phyloP scores from a whole-genome alignment of 2,329 filamentous ascomycete genomes.

The Penicillium sp. region DNA sequence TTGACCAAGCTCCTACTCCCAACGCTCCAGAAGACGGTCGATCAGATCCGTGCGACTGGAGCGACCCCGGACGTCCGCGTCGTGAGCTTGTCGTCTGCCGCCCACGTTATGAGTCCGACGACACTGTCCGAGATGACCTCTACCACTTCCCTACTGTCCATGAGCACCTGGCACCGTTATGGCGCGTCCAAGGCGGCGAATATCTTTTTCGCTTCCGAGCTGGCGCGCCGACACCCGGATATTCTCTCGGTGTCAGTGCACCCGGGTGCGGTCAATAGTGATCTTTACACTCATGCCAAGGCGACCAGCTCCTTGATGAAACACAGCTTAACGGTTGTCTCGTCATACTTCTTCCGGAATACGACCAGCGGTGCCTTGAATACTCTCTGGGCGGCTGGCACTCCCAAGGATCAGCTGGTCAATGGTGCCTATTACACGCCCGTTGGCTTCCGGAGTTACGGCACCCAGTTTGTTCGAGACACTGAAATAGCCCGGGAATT shows the following conservation, averaged over 20 bases:
- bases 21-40: slow-evolving; percentile 41
- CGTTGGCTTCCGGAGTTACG: slow-evolving; percentile 38
- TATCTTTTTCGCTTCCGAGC: slow-evolving; percentile 49
- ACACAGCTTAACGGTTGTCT: slow-evolving; percentile 21
- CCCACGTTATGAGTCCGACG: slow-evolving; percentile 37
- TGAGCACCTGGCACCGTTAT: slow-evolving; percentile 53
- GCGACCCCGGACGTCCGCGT: slow-evolving; percentile 34
- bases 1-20: slow-evolving; percentile 50
- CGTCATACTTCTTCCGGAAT: slow-evolving; percentile 34
- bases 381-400: slow-evolving; percentile 47
- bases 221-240: slow-evolving; percentile 43
- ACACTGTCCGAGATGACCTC: slow-evolving; percentile 43
- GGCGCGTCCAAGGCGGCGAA: slow-evolving; percentile 56
- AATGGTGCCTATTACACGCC: slow-evolving; percentile 50
- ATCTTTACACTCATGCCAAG: slow-evolving; percentile 41
- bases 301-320: slow-evolving; percentile 28
- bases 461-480: slow-evolving; percentile 37
- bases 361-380: slow-evolving; percentile 44
- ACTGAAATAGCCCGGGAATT: slow-evolving; percentile 37
- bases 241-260: slow-evolving; percentile 52
- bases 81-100: slow-evolving; percentile 44
- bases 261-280: slow-evolving; percentile 52
- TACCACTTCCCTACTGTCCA: slow-evolving; percentile 35
- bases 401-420: slow-evolving; percentile 33
- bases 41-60: slow-evolving; percentile 33